phyloP scores from a whole-genome alignment of 2,329 filamentous ascomycete species.

The Ophiostoma sp. region DNA sequence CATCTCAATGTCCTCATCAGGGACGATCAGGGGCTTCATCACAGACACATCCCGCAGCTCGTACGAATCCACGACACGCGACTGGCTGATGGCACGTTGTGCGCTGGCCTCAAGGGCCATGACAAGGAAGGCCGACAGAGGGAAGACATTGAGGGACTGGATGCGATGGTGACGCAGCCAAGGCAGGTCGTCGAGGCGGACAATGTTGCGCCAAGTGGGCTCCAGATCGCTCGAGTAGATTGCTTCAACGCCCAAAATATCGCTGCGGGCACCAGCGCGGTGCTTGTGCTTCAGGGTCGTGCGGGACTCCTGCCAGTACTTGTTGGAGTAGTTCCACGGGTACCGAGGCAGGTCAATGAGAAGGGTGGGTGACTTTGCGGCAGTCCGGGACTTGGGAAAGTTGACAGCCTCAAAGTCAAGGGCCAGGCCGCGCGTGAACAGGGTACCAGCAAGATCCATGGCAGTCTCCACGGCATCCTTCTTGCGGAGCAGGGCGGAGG shows the following conservation, averaged over 20 bases:
- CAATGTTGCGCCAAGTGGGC: conserved; percentile 51
- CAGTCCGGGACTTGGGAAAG: conserved; percentile 42
- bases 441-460: conserved; percentile 35
- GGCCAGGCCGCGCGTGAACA: conserved; percentile 47
- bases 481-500: conserved; percentile 52
- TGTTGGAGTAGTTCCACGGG: conserved; percentile 48
- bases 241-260: conserved; percentile 49
- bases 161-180: conserved; percentile 61
- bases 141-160: conserved; percentile 57
- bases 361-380: conserved; percentile 37
- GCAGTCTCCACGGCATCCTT: conserved; percentile 47
- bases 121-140: conserved; percentile 53
- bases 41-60: conserved; percentile 51
- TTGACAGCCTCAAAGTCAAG: conserved; percentile 51
- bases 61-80: conserved; percentile 41
- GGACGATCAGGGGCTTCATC: conserved; percentile 48
- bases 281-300: conserved; percentile 45
- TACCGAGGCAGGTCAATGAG: conserved; percentile 50
- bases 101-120: conserved; percentile 52
- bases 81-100: conserved; percentile 37
- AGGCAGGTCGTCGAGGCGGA: conserved; percentile 51
- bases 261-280: conserved; percentile 44
- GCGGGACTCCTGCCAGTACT: conserved; percentile 52
- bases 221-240: conserved; percentile 48
- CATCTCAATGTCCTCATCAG: conserved; percentile 52